A percentile compares a stretch with the other conserved stretches of the same genome.
Evolutionary conservation across 148 eudicot species (phyloP).

Genomic region (Silene latifolia): DNA sequence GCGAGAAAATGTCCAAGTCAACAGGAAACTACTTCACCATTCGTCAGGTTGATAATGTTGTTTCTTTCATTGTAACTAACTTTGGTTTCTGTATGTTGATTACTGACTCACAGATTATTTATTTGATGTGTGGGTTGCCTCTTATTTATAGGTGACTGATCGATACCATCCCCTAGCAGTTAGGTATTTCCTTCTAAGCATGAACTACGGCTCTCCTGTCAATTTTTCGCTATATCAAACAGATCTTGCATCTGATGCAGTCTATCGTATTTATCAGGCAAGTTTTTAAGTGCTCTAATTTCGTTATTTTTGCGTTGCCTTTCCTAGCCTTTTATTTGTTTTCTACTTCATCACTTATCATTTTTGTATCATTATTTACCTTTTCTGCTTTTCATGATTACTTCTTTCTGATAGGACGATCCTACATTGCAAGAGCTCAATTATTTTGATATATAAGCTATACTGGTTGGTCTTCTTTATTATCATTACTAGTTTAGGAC

Average conservation of each 20-base stretch:
- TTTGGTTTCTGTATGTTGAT: not conserved
- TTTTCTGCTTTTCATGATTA: too few species aligned
- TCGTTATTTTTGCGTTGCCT: not conserved
- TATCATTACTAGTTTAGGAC: too few species aligned
- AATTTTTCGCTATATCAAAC: constrained; percentile 63
- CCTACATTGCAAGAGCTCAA: not conserved
- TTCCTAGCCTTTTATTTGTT: not conserved
- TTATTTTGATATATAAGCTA: not conserved
- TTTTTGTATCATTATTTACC: not conserved
- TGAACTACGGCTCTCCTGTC: constrained; percentile 78
- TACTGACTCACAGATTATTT: not conserved
- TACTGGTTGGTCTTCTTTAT: not conserved
- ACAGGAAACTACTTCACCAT: constrained; percentile 76
- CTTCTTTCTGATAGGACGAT: not conserved
- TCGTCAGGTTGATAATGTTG: constrained; percentile 54
- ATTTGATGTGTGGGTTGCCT: constrained; percentile 11
- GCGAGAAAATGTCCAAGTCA: constrained; percentile 92
- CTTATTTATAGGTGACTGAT: constrained; percentile 46
- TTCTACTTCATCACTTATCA: not conserved
- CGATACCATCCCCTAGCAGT: constrained; percentile 82
- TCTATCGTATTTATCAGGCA: constrained; percentile 80
- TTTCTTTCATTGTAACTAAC: not conserved
- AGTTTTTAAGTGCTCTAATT: not conserved
- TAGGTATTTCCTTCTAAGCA: constrained; percentile 73
- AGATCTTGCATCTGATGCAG: constrained; percentile 68